These are phyloP conservation scores for Austroboletus novae-zelandiae DNA, from an alignment of 1,284 basidiomycete species.

Conservation along the genomic window DNA sequence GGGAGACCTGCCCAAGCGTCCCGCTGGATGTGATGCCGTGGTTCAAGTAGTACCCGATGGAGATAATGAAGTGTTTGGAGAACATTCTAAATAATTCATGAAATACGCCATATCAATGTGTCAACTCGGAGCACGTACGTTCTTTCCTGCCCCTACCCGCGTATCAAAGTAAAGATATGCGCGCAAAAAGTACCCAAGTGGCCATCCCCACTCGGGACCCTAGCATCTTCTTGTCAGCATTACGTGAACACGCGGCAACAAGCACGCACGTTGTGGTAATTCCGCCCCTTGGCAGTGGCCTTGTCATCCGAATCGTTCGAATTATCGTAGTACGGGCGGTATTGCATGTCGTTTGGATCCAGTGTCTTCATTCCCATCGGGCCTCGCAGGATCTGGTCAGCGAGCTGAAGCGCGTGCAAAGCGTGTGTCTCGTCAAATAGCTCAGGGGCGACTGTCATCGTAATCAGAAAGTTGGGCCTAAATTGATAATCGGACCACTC, in stretches of 20 bases:
- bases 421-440: conserved; percentile 85
- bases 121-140: conserved; percentile 45
- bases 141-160: conserved; percentile 54
- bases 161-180: conserved; percentile 89
- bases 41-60: conserved; percentile 65
- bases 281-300: conserved; percentile 85
- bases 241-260: neutral
- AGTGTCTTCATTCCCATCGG: conserved; percentile 95
- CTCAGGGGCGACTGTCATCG: conserved; percentile 97
- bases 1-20: conserved; percentile 92
- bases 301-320: conserved; percentile 84
- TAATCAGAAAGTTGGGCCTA: conserved; percentile 89
- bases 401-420: conserved; percentile 71
- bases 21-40: conserved; percentile 69
- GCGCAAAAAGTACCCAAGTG: conserved; percentile 91
- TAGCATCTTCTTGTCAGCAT: conserved; percentile 29
- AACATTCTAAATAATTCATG: conserved; percentile 48
- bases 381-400: conserved; percentile 73
- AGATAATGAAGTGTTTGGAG: conserved; percentile 76
- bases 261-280: conserved; percentile 73
- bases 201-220: conserved; percentile 93
- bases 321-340: conserved; percentile 89
- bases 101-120: neutral
- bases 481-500: conserved; percentile 98
- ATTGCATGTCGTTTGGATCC: conserved; percentile 82